Percentiles rank a stretch among this genome's conserved stretches.
These are phyloP conservation scores for Multifurca ochricompacta DNA, from an alignment of 768 basidiomycete genomes.

Conservation along the genomic window DNA sequence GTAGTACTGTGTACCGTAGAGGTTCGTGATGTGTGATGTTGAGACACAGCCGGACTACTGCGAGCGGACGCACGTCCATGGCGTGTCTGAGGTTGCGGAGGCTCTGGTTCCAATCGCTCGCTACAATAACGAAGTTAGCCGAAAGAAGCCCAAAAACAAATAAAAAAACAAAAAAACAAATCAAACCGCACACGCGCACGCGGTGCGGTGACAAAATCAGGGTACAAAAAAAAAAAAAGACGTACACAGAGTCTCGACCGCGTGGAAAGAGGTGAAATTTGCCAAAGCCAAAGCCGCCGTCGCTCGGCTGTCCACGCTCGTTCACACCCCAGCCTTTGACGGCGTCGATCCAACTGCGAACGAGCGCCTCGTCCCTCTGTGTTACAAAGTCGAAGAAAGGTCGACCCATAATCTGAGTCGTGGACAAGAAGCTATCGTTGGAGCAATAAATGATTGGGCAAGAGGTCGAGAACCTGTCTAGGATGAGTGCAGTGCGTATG, in stretches of 20 bases:
- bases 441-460: slow-evolving; percentile 66
- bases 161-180: too few species aligned
- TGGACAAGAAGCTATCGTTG: slow-evolving; percentile 59
- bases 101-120: slow-evolving; percentile 13
- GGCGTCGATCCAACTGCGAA: slow-evolving; percentile 66
- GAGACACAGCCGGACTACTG: background rate
- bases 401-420: slow-evolving; percentile 51
- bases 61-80: slow-evolving; percentile 1
- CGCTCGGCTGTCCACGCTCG: slow-evolving; percentile 73
- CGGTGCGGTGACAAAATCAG: too few species aligned
- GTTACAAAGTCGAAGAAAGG: slow-evolving; percentile 73
- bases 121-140: background rate
- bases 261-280: slow-evolving; percentile 49
- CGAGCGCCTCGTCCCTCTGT: slow-evolving; percentile 52
- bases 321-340: slow-evolving; percentile 83
- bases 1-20: background rate
- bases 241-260: slow-evolving; percentile 59
- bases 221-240: background rate
- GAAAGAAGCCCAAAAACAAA: too few species aligned
- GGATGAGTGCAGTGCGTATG: slow-evolving; percentile 69
- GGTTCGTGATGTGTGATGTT: background rate
- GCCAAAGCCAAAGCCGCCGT: slow-evolving; percentile 80
- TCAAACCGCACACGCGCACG: too few species aligned
- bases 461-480: slow-evolving; percentile 63
- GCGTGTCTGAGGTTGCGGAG: slow-evolving; percentile 3